These are phyloP conservation scores for Pugionium cornutum DNA, from an alignment of 345 rosid species.

Conservation along the genomic window DNA sequence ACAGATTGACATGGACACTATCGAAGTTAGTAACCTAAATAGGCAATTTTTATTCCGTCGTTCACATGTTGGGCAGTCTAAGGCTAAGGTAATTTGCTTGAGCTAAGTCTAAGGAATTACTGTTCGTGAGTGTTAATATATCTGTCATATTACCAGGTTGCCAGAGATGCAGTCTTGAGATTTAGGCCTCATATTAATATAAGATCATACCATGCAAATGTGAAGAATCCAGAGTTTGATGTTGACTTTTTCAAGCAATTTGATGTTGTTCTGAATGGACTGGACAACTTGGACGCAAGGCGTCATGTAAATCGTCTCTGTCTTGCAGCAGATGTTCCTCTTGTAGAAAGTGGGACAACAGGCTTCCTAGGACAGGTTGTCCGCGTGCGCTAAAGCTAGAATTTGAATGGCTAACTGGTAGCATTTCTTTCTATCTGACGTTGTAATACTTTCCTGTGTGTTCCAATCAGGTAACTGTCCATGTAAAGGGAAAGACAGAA, in stretches of 20 bases:
- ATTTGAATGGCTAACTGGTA: background rate
- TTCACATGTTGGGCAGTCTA: constrained; percentile 95
- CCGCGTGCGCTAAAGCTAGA: too few species aligned
- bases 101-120: constrained; percentile 3
- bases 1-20: constrained; percentile 99
- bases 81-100: constrained; percentile 69
- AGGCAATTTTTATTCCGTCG: constrained; percentile 92
- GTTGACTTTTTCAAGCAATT: constrained; percentile 94
- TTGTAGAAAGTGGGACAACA: constrained; percentile 98
- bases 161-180: constrained; percentile 92
- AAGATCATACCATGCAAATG: constrained; percentile 87
- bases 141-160: constrained; percentile 61
- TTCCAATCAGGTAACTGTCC: constrained; percentile 75
- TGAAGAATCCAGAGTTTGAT: constrained; percentile 74
- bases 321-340: constrained; percentile 92
- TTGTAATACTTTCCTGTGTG: constrained; percentile 15
- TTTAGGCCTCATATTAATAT: constrained; percentile 87
- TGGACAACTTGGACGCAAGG: constrained; percentile 96
- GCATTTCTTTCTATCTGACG: constrained; percentile 23
- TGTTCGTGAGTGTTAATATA: background rate
- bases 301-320: constrained; percentile 97
- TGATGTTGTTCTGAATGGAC: constrained; percentile 90
- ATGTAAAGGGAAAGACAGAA: constrained; percentile 88
- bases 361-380: constrained; percentile 95
- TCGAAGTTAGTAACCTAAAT: constrained; percentile 98